phyloP scores from a whole-genome alignment of 306 rosid genomes.

The Prunus kanzakura region DNA sequence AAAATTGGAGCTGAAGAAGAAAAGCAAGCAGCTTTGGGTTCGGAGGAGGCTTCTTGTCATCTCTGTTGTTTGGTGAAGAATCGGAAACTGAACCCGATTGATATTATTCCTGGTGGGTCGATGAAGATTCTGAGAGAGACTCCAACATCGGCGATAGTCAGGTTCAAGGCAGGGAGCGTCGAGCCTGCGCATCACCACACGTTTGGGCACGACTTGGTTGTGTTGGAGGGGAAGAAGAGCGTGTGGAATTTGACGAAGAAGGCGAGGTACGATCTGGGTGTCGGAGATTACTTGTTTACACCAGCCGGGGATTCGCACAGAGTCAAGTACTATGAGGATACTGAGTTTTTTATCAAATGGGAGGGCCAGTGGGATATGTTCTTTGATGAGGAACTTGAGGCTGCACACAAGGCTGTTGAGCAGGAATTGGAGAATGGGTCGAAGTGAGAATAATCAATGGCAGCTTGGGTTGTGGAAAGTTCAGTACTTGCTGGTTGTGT shows the following conservation, averaged over 20 bases:
- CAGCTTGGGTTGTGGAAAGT: not conserved
- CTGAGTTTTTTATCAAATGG: constrained; percentile 89
- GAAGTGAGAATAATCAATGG: not conserved
- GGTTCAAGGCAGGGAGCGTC: constrained; percentile 76
- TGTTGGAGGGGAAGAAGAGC: constrained; percentile 68
- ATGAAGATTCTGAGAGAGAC: constrained; percentile 81
- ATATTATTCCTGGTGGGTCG: constrained; percentile 73
- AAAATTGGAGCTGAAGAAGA: constrained; percentile 36
- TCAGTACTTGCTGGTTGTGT: not conserved
- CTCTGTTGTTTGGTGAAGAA: constrained; percentile 71
- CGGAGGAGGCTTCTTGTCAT: constrained; percentile 9
- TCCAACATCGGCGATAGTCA: constrained; percentile 80
- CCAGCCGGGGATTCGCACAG: constrained; percentile 79
- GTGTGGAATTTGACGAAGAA: constrained; percentile 79
- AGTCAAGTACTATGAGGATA: constrained; percentile 69
- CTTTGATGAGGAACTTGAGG: constrained; percentile 70
- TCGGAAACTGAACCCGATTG: constrained; percentile 58
- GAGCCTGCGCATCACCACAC: constrained; percentile 95
- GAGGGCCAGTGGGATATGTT: constrained; percentile 94
- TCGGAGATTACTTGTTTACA: constrained; percentile 77
- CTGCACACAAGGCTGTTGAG: constrained; percentile 48
- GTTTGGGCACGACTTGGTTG: constrained; percentile 86
- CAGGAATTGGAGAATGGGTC: constrained; percentile 5
- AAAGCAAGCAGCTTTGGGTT: not conserved
- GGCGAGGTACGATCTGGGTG: constrained; percentile 59